Evolutionary conservation across 108 stramenopile species (phyloP).

Genomic region (Seminavis robusta): DNA sequence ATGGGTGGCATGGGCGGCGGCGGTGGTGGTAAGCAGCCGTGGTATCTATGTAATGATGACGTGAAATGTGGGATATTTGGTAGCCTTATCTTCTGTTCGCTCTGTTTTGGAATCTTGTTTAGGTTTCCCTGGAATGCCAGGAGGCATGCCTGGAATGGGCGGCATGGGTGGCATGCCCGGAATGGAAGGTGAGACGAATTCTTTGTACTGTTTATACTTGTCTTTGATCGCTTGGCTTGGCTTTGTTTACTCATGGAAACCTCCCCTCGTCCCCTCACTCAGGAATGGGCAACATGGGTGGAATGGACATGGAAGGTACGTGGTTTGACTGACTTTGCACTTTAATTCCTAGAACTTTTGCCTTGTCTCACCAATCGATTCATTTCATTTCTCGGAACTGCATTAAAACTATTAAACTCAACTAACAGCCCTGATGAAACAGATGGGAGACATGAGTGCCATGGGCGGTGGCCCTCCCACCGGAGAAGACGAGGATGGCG

Average conservation of each 20-base stretch:
- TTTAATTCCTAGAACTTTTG: neutral
- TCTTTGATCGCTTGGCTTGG: no score
- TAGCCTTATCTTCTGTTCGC: no score
- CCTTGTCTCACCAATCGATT: neutral
- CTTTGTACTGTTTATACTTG: neutral
- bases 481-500: conserved; percentile 60
- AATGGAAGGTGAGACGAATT: conserved; percentile 33
- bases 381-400: neutral
- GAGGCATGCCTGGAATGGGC: conserved; percentile 54
- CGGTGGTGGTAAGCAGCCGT: conserved; percentile 33
- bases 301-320: conserved; percentile 62
- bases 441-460: conserved; percentile 66
- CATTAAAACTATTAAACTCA: no score
- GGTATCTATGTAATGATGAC: no score
- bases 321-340: neutral
- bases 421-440: conserved; percentile 54
- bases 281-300: conserved; percentile 38
- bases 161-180: conserved; percentile 51
- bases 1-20: conserved; percentile 63
- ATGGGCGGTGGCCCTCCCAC: conserved; percentile 34
- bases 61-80: conserved; percentile 18
- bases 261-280: neutral
- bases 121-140: conserved; percentile 6
- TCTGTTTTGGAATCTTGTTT: no score
- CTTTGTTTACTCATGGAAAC: neutral